A percentile compares a stretch with the other conserved stretches of the same genome.
Evolutionary conservation across 192 early-diverging fungal species (phyloP).

Genomic region (Borealophlyctis nickersoniae): DNA sequence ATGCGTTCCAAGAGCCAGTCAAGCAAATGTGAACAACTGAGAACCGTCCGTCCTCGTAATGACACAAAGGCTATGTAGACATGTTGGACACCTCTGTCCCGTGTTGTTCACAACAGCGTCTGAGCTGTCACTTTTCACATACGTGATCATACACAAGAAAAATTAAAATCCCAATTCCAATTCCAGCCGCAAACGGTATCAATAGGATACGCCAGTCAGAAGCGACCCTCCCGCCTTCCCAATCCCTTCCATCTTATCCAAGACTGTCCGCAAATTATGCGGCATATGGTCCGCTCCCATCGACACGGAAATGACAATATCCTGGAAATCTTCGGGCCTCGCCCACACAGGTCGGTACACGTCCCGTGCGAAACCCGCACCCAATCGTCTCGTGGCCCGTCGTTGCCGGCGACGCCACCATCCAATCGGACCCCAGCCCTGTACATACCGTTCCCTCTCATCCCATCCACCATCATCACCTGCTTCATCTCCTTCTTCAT

Average conservation of each 20-base stretch:
- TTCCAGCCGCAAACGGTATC: no score
- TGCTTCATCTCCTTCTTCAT: neutral
- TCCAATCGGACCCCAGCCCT: neutral
- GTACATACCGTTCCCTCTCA: neutral
- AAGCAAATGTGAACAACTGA: no score
- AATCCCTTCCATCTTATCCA: conserved; percentile 9
- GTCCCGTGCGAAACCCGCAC: neutral
- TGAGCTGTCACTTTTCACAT: no score
- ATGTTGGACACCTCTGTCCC: no score
- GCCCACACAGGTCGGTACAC: conserved; percentile 42
- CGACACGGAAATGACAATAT: conserved; percentile 38
- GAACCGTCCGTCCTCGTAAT: no score
- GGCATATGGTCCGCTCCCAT: conserved; percentile 51
- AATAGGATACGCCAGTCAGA: neutral
- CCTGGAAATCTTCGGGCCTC: conserved; percentile 25
- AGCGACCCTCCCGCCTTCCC: neutral
- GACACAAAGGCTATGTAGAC: no score
- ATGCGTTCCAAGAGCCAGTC: no score
- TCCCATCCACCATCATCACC: neutral
- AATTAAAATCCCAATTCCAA: no score
- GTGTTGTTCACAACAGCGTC: no score
- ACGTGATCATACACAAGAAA: no score
- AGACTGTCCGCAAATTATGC: conserved; percentile 30
- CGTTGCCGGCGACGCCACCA: neutral
- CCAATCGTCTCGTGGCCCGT: conserved; percentile 1